phyloP scores from a whole-genome alignment of 164 flowering plant species.

The Cinnamomum micranthum region DNA sequence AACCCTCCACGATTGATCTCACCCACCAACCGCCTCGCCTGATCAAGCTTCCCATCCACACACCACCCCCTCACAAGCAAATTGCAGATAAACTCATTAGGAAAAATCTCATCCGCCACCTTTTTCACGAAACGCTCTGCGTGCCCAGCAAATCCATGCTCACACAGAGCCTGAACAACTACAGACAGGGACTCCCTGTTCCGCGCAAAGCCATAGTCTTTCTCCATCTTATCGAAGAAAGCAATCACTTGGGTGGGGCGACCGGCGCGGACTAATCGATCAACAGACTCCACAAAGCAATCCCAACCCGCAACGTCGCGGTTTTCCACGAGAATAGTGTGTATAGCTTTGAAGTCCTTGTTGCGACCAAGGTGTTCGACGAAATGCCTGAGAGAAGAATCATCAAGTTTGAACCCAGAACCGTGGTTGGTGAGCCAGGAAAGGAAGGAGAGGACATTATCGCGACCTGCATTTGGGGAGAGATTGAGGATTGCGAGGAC shows the following conservation, averaged over 20 bases:
- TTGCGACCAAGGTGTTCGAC: slow-evolving; percentile 75
- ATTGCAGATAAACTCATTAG: slow-evolving; percentile 71
- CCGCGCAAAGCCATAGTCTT: slow-evolving; percentile 61
- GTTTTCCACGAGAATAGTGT: slow-evolving; percentile 42
- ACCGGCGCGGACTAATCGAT: slow-evolving; percentile 74
- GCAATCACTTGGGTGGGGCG: slow-evolving; percentile 52
- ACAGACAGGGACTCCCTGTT: slow-evolving; percentile 42
- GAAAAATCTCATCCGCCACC: slow-evolving; percentile 74
- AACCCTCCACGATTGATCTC: slow-evolving; percentile 95
- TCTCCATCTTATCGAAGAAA: slow-evolving; percentile 76
- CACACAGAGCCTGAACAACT: slow-evolving; percentile 61
- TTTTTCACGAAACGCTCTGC: slow-evolving; percentile 89
- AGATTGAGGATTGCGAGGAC: slow-evolving; percentile 48
- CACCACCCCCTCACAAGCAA: slow-evolving; percentile 85
- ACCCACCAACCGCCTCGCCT: slow-evolving; percentile 66
- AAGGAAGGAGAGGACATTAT: slow-evolving; percentile 46
- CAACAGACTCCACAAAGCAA: slow-evolving; percentile 35
- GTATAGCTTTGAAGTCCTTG: slow-evolving; percentile 73
- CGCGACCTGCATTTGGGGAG: slow-evolving; percentile 71
- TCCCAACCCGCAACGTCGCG: slow-evolving; percentile 40
- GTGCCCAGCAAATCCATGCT: slow-evolving; percentile 55
- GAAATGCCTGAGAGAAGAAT: slow-evolving; percentile 53
- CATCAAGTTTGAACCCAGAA: slow-evolving; percentile 30
- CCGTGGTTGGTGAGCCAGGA: slow-evolving; percentile 45
- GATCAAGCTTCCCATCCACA: slow-evolving; percentile 77